A percentile compares a stretch with the other conserved stretches of the same genome.
phyloP scores from a whole-genome alignment of 495 filamentous ascomycete genomes.

The Neurospora sp. region DNA sequence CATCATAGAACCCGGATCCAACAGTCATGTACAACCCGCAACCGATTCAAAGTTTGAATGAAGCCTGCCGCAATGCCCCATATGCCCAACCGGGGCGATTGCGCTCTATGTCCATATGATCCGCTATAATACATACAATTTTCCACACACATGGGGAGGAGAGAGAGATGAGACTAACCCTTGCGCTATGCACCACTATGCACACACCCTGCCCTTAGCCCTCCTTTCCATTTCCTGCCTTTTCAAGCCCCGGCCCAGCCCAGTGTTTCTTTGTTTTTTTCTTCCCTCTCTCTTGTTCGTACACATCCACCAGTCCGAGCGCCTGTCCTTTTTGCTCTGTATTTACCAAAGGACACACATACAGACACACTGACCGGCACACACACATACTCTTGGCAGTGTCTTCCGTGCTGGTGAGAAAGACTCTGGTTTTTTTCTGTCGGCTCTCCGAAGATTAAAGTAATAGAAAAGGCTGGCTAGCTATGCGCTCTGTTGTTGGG shows the following conservation, averaged over 20 bases:
- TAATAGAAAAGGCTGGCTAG: constrained; percentile 1
- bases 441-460: constrained; percentile 18
- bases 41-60: not conserved
- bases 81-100: constrained; percentile 10
- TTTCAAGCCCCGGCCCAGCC: not conserved
- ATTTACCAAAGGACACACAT: constrained; percentile 2
- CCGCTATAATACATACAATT: constrained; percentile 24
- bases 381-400: not conserved
- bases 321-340: not conserved
- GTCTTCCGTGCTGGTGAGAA: not conserved
- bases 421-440: not conserved
- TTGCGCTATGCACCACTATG: constrained; percentile 20
- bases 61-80: not conserved
- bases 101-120: constrained; percentile 17
- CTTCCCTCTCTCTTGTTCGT: constrained; percentile 15
- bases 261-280: not conserved
- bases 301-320: constrained; percentile 9
- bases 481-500: not conserved
- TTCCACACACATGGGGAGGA: constrained; percentile 19
- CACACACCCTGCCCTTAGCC: not conserved
- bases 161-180: constrained; percentile 16
- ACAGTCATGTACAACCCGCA: not conserved
- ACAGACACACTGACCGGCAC: not conserved
- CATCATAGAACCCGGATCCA: not conserved
- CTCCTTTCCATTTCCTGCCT: not conserved